phyloP scores from a whole-genome alignment of 495 filamentous ascomycete genomes.

The Letharia columbiana region DNA sequence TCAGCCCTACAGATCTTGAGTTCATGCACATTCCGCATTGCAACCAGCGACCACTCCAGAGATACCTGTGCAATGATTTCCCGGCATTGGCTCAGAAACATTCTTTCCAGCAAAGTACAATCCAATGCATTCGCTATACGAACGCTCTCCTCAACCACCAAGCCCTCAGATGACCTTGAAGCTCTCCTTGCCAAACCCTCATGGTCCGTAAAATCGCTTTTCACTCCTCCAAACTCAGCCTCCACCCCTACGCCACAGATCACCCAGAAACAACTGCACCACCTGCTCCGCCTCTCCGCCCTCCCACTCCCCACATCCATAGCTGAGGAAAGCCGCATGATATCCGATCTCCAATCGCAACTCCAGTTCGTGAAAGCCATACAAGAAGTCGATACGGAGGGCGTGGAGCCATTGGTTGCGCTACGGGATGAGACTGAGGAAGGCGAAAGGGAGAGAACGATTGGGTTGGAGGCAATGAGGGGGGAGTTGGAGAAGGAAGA shows the following conservation, averaged over 20 bases:
- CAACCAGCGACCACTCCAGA: neutral
- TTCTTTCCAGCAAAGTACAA: neutral
- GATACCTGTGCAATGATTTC: neutral
- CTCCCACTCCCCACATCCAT: slow-evolving; percentile 59
- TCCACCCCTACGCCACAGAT: slow-evolving; percentile 33
- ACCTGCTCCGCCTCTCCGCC: slow-evolving; percentile 85
- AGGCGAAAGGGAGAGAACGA: slow-evolving; percentile 45
- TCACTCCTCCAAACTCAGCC: slow-evolving; percentile 37
- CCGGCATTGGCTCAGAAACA: neutral
- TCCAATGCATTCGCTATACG: neutral
- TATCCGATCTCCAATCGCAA: slow-evolving; percentile 68
- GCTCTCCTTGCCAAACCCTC: slow-evolving; percentile 59
- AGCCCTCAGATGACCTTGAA: slow-evolving; percentile 35
- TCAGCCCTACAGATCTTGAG: neutral
- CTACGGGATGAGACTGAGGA: slow-evolving; percentile 71
- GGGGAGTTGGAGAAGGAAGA: slow-evolving; percentile 47
- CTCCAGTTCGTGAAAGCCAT: slow-evolving; percentile 82
- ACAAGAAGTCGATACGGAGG: slow-evolving; percentile 66
- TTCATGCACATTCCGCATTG: no score
- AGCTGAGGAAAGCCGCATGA: slow-evolving; percentile 54
- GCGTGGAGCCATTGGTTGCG: slow-evolving; percentile 60
- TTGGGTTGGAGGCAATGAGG: slow-evolving; percentile 38
- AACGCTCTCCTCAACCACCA: slow-evolving; percentile 1
- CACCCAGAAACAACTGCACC: slow-evolving; percentile 55
- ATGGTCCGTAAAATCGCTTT: slow-evolving; percentile 79